phyloP scores from a whole-genome alignment of 1,139 yeast genomes.

The Debaryomyces sp. region DNA sequence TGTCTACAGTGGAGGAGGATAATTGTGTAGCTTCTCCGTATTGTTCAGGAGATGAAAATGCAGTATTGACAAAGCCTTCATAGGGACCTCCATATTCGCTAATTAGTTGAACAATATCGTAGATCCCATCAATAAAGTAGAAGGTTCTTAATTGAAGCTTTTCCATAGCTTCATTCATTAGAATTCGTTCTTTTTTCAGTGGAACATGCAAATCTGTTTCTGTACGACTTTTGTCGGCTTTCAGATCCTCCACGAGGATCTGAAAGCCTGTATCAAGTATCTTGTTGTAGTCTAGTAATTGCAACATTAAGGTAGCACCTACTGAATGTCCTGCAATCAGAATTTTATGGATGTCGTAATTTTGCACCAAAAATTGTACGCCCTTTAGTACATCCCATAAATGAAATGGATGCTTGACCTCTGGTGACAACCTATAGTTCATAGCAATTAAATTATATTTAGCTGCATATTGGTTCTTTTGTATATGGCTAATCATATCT shows the following conservation, averaged over 20 bases:
- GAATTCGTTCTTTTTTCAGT: neutral
- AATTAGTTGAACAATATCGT: constrained; percentile 31
- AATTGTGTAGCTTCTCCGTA: constrained; percentile 29
- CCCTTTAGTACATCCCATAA: constrained; percentile 57
- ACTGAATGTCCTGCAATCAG: constrained; percentile 76
- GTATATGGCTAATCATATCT: constrained; percentile 29
- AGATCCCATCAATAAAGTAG: constrained; percentile 44
- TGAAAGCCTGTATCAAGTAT: constrained; percentile 19
- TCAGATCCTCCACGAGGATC: neutral
- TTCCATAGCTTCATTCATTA: neutral
- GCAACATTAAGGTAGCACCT: constrained; percentile 73
- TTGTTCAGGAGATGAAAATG: constrained; percentile 27
- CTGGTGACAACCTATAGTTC: constrained; percentile 73
- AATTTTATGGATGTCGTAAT: constrained; percentile 20
- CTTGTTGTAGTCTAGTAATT: constrained; percentile 40
- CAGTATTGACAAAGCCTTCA: constrained; percentile 33
- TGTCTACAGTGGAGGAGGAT: constrained; percentile 14
- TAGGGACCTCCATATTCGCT: constrained; percentile 39
- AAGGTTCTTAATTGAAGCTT: constrained; percentile 13
- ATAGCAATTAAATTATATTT: constrained; percentile 42
- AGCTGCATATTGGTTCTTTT: neutral
- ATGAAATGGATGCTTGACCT: constrained; percentile 65
- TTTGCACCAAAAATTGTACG: constrained; percentile 30
- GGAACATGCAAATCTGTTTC: neutral
- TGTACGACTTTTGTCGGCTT: neutral